These are phyloP conservation scores for Boletus coccyginus DNA, from an alignment of 768 basidiomycete species.

Conservation along the genomic window DNA sequence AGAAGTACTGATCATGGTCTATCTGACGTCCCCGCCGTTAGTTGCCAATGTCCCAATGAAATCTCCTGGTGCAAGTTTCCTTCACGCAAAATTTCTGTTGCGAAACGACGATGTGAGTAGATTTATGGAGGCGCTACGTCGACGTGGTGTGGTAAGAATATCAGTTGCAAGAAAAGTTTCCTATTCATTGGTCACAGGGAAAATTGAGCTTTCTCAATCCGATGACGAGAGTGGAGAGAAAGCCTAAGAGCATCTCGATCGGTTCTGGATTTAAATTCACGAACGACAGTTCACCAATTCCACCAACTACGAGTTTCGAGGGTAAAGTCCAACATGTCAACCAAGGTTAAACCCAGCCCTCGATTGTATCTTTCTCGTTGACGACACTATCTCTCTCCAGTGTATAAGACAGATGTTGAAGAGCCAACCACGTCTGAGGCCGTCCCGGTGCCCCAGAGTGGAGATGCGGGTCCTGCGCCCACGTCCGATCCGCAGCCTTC, in stretches of 20 bases:
- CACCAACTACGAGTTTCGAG: constrained; percentile 29
- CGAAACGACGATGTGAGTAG: constrained; percentile 30
- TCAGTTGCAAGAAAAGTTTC: neutral
- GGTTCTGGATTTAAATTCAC: constrained; percentile 25
- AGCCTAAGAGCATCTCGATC: constrained; percentile 24
- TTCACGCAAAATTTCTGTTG: constrained; percentile 40
- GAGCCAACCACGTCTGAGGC: constrained; percentile 7
- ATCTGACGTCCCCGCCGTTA: constrained; percentile 37
- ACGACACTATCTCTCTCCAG: constrained; percentile 6
- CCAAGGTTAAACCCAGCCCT: constrained; percentile 17
- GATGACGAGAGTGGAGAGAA: constrained; percentile 9
- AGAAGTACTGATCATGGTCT: constrained; percentile 28
- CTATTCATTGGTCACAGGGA: constrained; percentile 21
- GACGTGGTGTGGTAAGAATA: constrained; percentile 46
- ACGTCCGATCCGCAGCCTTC: neutral
- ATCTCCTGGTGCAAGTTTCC: constrained; percentile 14
- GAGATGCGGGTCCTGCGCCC: neutral
- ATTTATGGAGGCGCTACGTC: constrained; percentile 41
- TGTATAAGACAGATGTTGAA: constrained; percentile 29
- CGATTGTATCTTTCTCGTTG: neutral
- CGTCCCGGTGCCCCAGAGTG: neutral
- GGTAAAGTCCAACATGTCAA: constrained; percentile 32
- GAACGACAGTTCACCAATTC: constrained; percentile 19
- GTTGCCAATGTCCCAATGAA: constrained; percentile 33
- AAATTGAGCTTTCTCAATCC: constrained; percentile 29